Evolutionary conservation across 2,329 filamentous ascomycete genomes (phyloP).

Genomic region (Calonectria multiphialidica): DNA sequence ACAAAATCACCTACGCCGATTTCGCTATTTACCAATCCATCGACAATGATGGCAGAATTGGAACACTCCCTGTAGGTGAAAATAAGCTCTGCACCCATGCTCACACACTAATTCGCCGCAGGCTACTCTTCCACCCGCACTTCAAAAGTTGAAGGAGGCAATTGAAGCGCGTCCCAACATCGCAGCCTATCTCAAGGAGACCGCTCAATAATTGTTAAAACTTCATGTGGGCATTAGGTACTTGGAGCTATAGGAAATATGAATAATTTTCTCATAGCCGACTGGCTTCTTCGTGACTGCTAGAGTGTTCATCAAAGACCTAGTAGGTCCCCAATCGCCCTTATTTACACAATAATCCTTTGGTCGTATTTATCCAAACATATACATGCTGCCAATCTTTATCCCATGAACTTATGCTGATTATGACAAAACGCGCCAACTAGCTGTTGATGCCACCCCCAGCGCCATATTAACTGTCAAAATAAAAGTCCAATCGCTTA

Average conservation of each 20-base stretch:
- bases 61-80: constrained; percentile 50
- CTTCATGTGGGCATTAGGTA: neutral
- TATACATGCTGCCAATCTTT: no score
- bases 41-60: constrained; percentile 50
- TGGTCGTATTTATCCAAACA: no score
- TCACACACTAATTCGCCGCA: neutral
- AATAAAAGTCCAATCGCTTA: constrained; percentile 21
- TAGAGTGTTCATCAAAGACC: no score
- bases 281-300: neutral
- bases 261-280: no score
- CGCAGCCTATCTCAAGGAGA: constrained; percentile 16
- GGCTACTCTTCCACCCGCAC: constrained; percentile 5
- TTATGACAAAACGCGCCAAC: neutral
- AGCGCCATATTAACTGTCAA: neutral
- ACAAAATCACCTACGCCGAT: constrained; percentile 52
- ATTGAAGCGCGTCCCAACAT: constrained; percentile 24
- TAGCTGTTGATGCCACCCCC: neutral
- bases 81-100: neutral
- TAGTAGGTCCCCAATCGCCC: no score
- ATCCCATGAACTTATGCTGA: no score
- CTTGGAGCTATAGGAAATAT: neutral
- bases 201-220: neutral
- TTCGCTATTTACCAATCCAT: constrained; percentile 54
- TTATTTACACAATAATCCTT: no score
- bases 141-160: constrained; percentile 18